Evolutionary conservation across 345 rosid genomes (phyloP), one percentile per base, ranked within the genome.

Genomic region (Citrus cavaleriei): DNA sequence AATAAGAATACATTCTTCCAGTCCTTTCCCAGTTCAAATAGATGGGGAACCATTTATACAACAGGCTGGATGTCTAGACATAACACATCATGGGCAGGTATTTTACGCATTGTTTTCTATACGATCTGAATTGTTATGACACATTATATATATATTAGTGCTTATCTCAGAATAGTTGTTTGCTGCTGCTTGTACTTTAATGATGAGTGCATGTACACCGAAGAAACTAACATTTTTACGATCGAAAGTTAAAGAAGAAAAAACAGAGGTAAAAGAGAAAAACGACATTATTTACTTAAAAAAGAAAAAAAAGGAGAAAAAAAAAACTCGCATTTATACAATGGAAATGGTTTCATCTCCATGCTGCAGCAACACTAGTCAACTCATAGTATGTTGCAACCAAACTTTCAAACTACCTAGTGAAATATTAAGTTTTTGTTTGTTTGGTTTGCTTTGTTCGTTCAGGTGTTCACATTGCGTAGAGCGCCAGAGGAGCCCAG

Each of bases 21-120:
- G 87, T 77, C 85, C 91, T 55, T 90, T 87, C 81, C 93, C 93
- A 27, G 88, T 90, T 64, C 93, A 90, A 79, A 89, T 90, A 80
- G 93, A 90, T 74, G 93, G 93, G 75, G 93, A 90, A 74, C 93
- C 93, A 16, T 90, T 89, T 80, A 90, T 90, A 73, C 91, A 87
- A 65, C 90, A 90, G 78, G 90, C 93, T 2, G 92, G 93, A 60
- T 86, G 90, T 87, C 63, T 90, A 79, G 92, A 90, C 74, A 89
- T 90, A 75, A 87, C 89, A 24, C 92, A 90, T 83, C 92, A 87
- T 37, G 89, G 91, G n/a, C 92, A 90, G 92, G 93, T 90, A 87
- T 28, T 10, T 21, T 25, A 34, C 8, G 12, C 25, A 10, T 54
- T n/a, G 34, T 64, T 54, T 62, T 10, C 66, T 35, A 35, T 35